These are phyloP conservation scores for Infundibulicybe gibba DNA, from an alignment of 768 basidiomycete species.

Conservation along the genomic window DNA sequence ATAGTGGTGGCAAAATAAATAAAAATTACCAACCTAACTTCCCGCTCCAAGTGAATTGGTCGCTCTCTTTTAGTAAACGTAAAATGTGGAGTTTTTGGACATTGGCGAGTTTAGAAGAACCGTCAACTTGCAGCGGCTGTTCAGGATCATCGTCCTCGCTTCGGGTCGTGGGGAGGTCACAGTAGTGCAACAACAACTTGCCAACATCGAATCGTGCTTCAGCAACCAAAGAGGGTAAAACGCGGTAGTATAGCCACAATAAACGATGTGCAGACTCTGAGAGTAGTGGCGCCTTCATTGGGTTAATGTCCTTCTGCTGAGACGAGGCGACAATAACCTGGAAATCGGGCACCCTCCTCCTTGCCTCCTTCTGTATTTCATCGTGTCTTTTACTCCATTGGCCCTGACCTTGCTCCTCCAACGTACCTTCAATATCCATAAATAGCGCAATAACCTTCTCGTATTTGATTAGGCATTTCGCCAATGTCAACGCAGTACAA, in stretches of 20 bases:
- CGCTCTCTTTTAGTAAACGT: constrained; percentile 67
- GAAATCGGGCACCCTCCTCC: constrained; percentile 80
- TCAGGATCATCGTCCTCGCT: constrained; percentile 19
- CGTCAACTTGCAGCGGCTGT: constrained; percentile 9
- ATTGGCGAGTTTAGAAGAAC: constrained; percentile 33
- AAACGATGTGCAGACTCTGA: constrained; percentile 79
- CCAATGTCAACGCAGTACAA: constrained; percentile 74
- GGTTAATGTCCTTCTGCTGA: constrained; percentile 44
- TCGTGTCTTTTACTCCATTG: constrained; percentile 65
- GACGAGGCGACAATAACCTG: constrained; percentile 83
- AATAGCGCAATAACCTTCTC: constrained; percentile 48
- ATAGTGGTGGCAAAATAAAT: background rate
- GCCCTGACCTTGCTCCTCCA: constrained; percentile 67
- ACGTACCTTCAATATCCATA: constrained; percentile 38
- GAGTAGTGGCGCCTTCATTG: constrained; percentile 55
- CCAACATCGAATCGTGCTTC: constrained; percentile 87
- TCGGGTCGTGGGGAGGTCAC: constrained; percentile 17
- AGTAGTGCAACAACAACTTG: constrained; percentile 54
- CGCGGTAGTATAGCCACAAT: constrained; percentile 81
- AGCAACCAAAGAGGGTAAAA: constrained; percentile 66
- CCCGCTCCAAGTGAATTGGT: constrained; percentile 75
- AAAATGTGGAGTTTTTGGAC: constrained; percentile 77
- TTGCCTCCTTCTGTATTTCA: constrained; percentile 75
- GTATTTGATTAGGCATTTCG: constrained; percentile 74
- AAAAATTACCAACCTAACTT: constrained; percentile 54